Evolutionary conservation across 805 yeast genomes (phyloP).

Genomic region (Lachancea cidri): DNA sequence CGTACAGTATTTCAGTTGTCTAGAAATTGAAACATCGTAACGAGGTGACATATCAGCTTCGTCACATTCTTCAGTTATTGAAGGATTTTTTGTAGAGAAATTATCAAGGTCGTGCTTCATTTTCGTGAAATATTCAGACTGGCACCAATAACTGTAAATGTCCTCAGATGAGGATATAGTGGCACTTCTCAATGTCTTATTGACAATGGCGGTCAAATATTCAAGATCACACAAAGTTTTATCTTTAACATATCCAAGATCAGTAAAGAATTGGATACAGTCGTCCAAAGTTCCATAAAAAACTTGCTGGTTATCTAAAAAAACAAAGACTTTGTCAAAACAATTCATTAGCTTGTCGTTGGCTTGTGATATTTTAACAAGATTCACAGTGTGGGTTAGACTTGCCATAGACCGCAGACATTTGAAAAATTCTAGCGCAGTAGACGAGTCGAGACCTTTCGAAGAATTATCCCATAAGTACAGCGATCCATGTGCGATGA

Average conservation of each 20-base stretch:
- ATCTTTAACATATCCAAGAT: conserved; percentile 50
- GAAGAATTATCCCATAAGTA: conserved; percentile 53
- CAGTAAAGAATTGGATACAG: conserved; percentile 44
- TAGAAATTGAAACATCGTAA: conserved; percentile 19
- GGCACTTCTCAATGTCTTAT: conserved; percentile 42
- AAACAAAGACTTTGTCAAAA: conserved; percentile 43
- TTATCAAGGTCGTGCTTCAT: conserved; percentile 37
- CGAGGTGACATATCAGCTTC: conserved; percentile 26
- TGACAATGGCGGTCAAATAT: conserved; percentile 54
- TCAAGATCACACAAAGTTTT: conserved; percentile 61
- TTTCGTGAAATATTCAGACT: conserved; percentile 32
- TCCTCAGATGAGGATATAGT: conserved; percentile 44
- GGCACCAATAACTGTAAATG: conserved; percentile 38
- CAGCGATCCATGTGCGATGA: conserved; percentile 40
- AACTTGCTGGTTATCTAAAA: conserved; percentile 45
- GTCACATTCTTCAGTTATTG: background rate
- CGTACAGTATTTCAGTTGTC: conserved; percentile 43
- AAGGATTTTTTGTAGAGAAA: background rate
- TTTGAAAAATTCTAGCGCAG: conserved; percentile 43
- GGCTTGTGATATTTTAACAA: conserved; percentile 46
- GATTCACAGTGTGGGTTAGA: conserved; percentile 37
- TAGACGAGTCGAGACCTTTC: conserved; percentile 47
- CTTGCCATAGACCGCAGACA: conserved; percentile 41
- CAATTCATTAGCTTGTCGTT: conserved; percentile 44
- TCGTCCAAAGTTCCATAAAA: conserved; percentile 40